Conservation (phyloP, 2,329 filamentous ascomycete species). For the Phialophora tarda region DNA sequence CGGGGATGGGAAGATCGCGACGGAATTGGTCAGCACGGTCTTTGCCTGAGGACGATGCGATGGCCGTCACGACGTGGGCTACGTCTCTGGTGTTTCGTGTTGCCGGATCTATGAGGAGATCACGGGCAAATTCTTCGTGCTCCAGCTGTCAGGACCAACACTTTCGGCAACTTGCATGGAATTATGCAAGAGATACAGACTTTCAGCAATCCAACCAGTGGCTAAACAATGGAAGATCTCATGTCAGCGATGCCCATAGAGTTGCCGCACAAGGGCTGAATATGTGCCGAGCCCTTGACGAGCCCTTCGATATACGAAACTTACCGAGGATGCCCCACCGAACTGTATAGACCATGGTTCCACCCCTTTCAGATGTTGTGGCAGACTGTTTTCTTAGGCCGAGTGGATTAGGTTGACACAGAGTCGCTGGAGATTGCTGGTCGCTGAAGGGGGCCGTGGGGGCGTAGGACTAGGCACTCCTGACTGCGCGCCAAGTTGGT, state of each 20-base stretch:
- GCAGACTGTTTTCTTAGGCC: background rate
- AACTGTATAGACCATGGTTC: slow-evolving; percentile 14
- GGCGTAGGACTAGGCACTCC: background rate
- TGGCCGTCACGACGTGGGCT: slow-evolving; percentile 76
- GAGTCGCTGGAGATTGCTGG: background rate
- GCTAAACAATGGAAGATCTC: slow-evolving; percentile 40
- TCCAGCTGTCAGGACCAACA: slow-evolving; percentile 29
- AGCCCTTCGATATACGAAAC: background rate
- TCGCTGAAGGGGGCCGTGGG: background rate
- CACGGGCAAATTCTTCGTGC: slow-evolving; percentile 65
- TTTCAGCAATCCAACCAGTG: slow-evolving; percentile 55
- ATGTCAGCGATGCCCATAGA: background rate
- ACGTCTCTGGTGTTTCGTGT: slow-evolving; percentile 73
- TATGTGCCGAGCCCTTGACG: background rate
- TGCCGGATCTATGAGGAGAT: slow-evolving; percentile 77
- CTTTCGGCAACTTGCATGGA: slow-evolving; percentile 35
- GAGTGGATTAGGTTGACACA: background rate
- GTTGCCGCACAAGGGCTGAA: slow-evolving; percentile 31
- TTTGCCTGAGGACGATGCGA: slow-evolving; percentile 77
- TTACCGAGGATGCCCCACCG: slow-evolving; percentile 20
- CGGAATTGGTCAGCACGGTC: slow-evolving; percentile 72
- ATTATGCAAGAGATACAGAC: slow-evolving; percentile 32
- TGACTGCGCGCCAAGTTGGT: background rate
- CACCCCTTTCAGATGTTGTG: background rate
- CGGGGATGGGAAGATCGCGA: slow-evolving; percentile 47